Conservation (phyloP, 306 rosid genomes). For the Fragaria nilgerrensis region DNA sequence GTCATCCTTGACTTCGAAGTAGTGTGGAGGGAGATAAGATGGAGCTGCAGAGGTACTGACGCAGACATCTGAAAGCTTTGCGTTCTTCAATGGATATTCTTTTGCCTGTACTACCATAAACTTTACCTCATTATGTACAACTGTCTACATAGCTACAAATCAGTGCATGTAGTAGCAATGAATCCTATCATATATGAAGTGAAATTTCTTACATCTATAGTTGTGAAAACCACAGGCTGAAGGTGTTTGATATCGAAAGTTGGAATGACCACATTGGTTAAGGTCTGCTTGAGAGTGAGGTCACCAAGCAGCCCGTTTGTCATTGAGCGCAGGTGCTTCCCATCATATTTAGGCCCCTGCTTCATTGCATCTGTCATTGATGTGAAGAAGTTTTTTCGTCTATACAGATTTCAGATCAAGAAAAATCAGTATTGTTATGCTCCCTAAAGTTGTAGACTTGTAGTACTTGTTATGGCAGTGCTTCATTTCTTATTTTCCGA, state of each 20-base stretch:
- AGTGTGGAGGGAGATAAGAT: conserved; percentile 39
- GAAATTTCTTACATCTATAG: conserved; percentile 29
- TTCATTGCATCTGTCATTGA: background rate
- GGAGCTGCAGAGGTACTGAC: conserved; percentile 48
- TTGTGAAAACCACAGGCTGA: conserved; percentile 41
- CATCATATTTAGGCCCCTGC: conserved; percentile 46
- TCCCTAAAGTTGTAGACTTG: background rate
- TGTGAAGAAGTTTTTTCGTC: conserved; percentile 2
- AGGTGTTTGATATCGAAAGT: conserved; percentile 42
- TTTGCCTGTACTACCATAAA: conserved; percentile 32
- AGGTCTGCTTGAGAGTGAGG: conserved; percentile 36
- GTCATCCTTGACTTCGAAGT: conserved; percentile 25
- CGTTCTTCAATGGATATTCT: conserved; percentile 25
- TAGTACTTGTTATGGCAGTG: background rate
- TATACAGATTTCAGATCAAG: background rate
- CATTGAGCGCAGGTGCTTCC: conserved; percentile 32
- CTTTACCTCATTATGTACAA: background rate
- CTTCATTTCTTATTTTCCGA: background rate
- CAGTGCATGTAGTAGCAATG: background rate
- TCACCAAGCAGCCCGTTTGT: conserved; percentile 31
- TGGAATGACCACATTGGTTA: conserved; percentile 41
- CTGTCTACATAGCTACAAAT: background rate
- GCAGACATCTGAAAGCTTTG: conserved; percentile 42
- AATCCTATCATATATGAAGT: background rate
- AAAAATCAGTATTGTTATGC: background rate